These are phyloP conservation scores for Aspergillus novofumigatus DNA, from an alignment of 2,329 filamentous ascomycete species.

Conservation along the genomic window DNA sequence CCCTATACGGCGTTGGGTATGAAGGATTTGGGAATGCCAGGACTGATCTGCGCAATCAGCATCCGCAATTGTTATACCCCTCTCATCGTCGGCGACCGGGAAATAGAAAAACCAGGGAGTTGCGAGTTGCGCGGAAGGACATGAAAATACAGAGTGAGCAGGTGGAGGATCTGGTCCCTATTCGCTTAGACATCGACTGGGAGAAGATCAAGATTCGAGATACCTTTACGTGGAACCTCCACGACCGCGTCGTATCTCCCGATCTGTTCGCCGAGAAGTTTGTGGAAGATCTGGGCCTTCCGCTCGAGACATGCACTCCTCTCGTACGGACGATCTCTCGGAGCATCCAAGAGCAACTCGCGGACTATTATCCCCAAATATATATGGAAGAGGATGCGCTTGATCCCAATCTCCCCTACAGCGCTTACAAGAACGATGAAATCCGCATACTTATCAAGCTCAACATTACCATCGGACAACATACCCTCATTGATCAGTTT, in stretches of 20 bases:
- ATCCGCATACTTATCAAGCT: constrained; percentile 95
- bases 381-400: constrained; percentile 85
- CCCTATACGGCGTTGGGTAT: constrained; percentile 69
- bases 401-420: constrained; percentile 85
- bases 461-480: constrained; percentile 94
- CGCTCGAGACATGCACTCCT: constrained; percentile 57
- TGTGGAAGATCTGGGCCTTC: constrained; percentile 78
- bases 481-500: constrained; percentile 93
- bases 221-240: constrained; percentile 97
- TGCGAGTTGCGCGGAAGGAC: constrained; percentile 75
- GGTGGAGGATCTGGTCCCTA: constrained; percentile 83
- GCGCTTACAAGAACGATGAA: constrained; percentile 96
- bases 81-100: constrained; percentile 70
- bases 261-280: constrained; percentile 85
- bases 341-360: constrained; percentile 79
- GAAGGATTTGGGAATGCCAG: constrained; percentile 82
- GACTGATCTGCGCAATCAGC: constrained; percentile 66
- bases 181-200: constrained; percentile 89
- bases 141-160: constrained; percentile 82
- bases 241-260: constrained; percentile 76
- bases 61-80: constrained; percentile 73
- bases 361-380: constrained; percentile 89
- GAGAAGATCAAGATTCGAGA: constrained; percentile 94
- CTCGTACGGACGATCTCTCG: constrained; percentile 62
- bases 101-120: constrained; percentile 66